Evolutionary conservation across 441 rosid species (phyloP), one percentile per base, ranked within the genome.

Genomic region (Eutrema salsugineum): DNA sequence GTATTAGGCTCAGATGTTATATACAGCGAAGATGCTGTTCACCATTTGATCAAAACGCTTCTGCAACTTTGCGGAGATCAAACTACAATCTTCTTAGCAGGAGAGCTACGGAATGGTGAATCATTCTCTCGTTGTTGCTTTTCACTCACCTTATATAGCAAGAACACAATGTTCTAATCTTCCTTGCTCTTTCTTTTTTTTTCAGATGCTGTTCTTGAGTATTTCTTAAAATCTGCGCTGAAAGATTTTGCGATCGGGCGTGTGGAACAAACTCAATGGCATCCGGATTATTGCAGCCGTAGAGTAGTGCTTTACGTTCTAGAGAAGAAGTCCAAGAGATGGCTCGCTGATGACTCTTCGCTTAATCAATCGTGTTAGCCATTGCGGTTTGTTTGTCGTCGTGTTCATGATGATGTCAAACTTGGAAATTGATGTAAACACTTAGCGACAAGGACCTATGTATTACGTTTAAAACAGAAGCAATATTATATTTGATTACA

Each of bases 1-100:
- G 91, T 89, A 22, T 63, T 91, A 44, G 90, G 93, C 47, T 87
- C 93, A 2, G 93, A 87, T 86, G 91, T 91, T 76, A 83, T 94
- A 36, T 91, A 88, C 68, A 90, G 91, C 27, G 99, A 94, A 82
- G 96, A 82, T 71, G 91, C 97, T 58, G 97, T 88, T 30, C 75
- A 57, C 69, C 92, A 94, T 78, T 82, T 94, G 81, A 69, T 91
- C 81, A 93, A 86, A 71, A 83, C 95, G 5, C 81, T 88, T 67
- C 8, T 70, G 82, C 89, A 83, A 60, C 88, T 90, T 24, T 84
- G 83, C 33, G 86, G 95, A 51, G 19, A 72, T 56, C 90, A 84
- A 66, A 91, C 97, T 19, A 90, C 97, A 7, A 79, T 88, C 55
- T 85, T 90, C 75, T 64, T 94, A 68, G 79, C 97, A 14, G 97